phyloP scores from a whole-genome alignment of 208 protist genomes.

The Endotrypanum monterogeii region DNA sequence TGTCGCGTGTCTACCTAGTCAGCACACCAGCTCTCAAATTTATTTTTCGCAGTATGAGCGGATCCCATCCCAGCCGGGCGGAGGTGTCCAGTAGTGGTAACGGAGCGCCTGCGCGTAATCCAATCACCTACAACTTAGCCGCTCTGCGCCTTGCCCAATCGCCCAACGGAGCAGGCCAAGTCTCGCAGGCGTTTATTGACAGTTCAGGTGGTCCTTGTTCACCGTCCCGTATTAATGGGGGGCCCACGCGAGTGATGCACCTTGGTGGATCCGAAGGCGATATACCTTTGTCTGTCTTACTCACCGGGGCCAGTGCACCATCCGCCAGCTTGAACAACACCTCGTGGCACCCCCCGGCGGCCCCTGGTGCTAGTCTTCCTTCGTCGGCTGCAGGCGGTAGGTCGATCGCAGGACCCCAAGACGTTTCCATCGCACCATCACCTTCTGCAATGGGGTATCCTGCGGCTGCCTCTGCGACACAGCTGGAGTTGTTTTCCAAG shows the following conservation, averaged over 20 bases:
- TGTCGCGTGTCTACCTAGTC: neutral
- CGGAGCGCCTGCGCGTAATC: slow-evolving; percentile 11
- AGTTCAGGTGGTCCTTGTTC: neutral
- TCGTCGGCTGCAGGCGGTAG: neutral
- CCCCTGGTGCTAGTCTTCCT: neutral
- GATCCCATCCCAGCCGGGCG: neutral
- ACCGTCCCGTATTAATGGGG: neutral
- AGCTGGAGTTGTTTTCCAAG: neutral
- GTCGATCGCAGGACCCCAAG: neutral
- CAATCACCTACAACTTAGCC: slow-evolving; percentile 32
- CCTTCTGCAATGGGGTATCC: neutral
- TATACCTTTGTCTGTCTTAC: slow-evolving; percentile 8
- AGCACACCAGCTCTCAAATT: neutral
- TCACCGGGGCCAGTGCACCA: neutral
- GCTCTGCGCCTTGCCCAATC: slow-evolving; percentile 26
- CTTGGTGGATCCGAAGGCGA: neutral
- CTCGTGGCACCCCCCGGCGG: neutral
- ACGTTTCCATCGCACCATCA: neutral
- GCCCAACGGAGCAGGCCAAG: neutral
- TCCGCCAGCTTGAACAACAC: neutral
- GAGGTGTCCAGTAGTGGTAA: neutral
- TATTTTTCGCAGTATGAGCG: slow-evolving; percentile 8
- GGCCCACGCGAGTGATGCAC: neutral
- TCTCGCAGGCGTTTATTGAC: neutral
- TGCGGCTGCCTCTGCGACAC: neutral